phyloP scores from a whole-genome alignment of 345 rosid species.

The Gossypium raimondii region DNA sequence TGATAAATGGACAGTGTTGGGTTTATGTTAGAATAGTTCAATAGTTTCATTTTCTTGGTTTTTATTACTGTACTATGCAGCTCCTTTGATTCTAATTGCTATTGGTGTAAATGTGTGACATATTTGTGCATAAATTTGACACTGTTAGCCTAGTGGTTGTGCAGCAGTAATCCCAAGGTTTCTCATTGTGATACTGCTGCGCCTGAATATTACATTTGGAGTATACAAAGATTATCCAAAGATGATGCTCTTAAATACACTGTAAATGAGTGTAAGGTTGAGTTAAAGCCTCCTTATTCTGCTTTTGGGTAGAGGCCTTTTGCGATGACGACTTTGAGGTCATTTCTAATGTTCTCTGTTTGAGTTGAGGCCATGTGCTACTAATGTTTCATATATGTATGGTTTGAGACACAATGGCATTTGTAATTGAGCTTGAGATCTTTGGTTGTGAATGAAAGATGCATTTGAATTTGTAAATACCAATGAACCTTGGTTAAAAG shows the following conservation, averaged over 20 bases:
- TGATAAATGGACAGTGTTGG: background rate
- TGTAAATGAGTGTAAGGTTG: slow-evolving; percentile 62
- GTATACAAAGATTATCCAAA: slow-evolving; percentile 38
- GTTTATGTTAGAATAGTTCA: background rate
- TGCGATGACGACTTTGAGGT: slow-evolving; percentile 81
- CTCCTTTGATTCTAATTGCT: background rate
- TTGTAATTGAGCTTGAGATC: too few relatives aligned
- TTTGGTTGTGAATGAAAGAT: too few relatives aligned
- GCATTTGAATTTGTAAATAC: too few relatives aligned
- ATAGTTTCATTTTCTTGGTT: background rate
- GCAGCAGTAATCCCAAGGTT: slow-evolving; percentile 52
- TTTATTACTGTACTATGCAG: background rate
- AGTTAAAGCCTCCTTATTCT: slow-evolving; percentile 72
- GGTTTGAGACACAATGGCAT: too few relatives aligned
- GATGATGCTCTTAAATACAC: slow-evolving; percentile 41
- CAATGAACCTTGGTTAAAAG: too few relatives aligned
- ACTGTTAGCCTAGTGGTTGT: background rate
- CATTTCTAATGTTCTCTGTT: slow-evolving; percentile 54
- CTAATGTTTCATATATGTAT: too few relatives aligned
- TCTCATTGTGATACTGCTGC: slow-evolving; percentile 89
- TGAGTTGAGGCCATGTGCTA: too few relatives aligned
- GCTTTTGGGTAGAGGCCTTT: slow-evolving; percentile 78
- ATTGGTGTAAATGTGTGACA: background rate
- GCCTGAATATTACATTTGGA: slow-evolving; percentile 50
- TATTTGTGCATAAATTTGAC: background rate